Percentiles rank a stretch among this genome's conserved stretches.
Conservation (phyloP, 148 eudicot species). For the Heliosperma pusillum region DNA sequence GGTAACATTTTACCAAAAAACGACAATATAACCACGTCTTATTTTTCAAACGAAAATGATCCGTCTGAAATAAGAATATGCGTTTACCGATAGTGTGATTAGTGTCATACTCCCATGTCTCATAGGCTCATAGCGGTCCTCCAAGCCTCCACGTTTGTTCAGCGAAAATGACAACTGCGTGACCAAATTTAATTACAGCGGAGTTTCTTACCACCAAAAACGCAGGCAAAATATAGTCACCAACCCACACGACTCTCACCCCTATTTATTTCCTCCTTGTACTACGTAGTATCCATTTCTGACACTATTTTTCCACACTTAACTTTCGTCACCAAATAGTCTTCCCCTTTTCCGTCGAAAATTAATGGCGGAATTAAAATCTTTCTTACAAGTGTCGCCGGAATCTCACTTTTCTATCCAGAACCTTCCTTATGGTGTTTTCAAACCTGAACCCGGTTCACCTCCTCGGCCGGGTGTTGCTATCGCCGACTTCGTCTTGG, state of each 20-base stretch:
- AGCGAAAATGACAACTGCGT: not conserved
- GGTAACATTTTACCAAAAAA: no score
- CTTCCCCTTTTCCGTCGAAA: not conserved
- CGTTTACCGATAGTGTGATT: no score
- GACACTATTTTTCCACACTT: not conserved
- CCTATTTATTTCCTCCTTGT: not conserved
- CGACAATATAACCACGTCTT: no score
- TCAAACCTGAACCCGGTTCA: slow-evolving; percentile 48
- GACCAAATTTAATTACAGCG: not conserved
- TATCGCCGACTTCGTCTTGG: slow-evolving; percentile 77
- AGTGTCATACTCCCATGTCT: no score
- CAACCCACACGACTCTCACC: not conserved
- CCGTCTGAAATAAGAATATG: no score
- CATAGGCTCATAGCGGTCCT: no score
- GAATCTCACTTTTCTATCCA: slow-evolving; percentile 85
- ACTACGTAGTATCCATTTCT: not conserved
- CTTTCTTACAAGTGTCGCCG: slow-evolving; percentile 60
- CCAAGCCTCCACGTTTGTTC: no score
- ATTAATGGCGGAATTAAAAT: slow-evolving; percentile 43
- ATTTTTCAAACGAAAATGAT: no score
- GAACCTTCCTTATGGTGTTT: slow-evolving; percentile 89
- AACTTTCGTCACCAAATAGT: not conserved
- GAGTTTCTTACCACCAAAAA: not conserved
- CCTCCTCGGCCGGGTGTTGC: slow-evolving; percentile 82
- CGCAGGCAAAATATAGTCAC: not conserved